Evolutionary conservation across 208 protist genomes (phyloP).

Genomic region (Trypanosoma theileri): DNA sequence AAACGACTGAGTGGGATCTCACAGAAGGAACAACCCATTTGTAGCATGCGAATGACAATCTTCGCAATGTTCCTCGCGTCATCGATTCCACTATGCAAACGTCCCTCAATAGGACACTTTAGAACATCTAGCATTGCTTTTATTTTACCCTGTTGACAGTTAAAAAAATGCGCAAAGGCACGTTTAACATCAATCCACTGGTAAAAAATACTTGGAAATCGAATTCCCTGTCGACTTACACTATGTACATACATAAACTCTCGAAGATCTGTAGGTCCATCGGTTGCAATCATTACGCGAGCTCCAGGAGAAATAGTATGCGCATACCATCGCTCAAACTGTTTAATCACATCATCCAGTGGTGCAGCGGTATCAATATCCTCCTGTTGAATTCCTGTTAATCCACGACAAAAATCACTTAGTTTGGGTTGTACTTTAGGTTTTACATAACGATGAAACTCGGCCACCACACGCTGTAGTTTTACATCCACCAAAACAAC

Average conservation of each 20-base stretch:
- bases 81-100: slow-evolving; percentile 86
- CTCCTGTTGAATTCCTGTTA: slow-evolving; percentile 94
- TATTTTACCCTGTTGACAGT: slow-evolving; percentile 79
- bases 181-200: slow-evolving; percentile 89
- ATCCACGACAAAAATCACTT: slow-evolving; percentile 84
- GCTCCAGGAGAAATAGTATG: slow-evolving; percentile 60
- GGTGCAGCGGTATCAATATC: slow-evolving; percentile 74
- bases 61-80: slow-evolving; percentile 83
- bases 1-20: slow-evolving; percentile 62
- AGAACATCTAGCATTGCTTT: slow-evolving; percentile 87
- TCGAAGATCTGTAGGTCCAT: slow-evolving; percentile 76
- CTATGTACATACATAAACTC: slow-evolving; percentile 87
- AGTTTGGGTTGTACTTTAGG: slow-evolving; percentile 81
- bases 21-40: slow-evolving; percentile 71
- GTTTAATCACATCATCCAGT: slow-evolving; percentile 73
- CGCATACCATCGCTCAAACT: slow-evolving; percentile 82
- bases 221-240: slow-evolving; percentile 70
- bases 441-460: slow-evolving; percentile 90
- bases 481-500: slow-evolving; percentile 85
- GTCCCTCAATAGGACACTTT: slow-evolving; percentile 69
- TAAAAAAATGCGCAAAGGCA: slow-evolving; percentile 73
- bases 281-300: slow-evolving; percentile 73
- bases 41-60: slow-evolving; percentile 85
- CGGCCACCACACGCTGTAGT: slow-evolving; percentile 60
- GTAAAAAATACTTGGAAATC: slow-evolving; percentile 83